Conservation (phyloP, 2,329 filamentous ascomycete species). For the Parascedosporium putredinis region DNA sequence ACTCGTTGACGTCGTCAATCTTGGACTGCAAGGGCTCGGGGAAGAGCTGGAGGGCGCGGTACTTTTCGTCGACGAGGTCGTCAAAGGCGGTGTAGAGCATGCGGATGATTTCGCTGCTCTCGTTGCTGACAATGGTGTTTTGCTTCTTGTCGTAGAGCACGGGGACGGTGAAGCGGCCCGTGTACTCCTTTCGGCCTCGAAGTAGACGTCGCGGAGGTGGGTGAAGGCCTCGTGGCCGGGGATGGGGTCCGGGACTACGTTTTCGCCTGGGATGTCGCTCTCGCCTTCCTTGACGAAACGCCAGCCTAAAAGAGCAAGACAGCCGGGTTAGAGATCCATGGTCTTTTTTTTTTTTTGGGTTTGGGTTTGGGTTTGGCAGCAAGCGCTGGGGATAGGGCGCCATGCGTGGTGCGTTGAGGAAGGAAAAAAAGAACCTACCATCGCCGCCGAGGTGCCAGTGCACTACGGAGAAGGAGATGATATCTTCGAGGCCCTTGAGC, state of each 20-base stretch:
- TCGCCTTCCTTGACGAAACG: constrained; percentile 62
- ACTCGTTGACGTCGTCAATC: constrained; percentile 70
- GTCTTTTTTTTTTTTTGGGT: background rate
- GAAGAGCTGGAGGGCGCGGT: constrained; percentile 54
- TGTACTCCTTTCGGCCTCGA: constrained; percentile 61
- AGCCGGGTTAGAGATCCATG: background rate
- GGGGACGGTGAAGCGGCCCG: constrained; percentile 77
- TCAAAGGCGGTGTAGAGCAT: constrained; percentile 84
- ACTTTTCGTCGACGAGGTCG: constrained; percentile 49
- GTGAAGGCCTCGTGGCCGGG: constrained; percentile 59
- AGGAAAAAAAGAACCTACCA: constrained; percentile 22
- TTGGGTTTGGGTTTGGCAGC: no score
- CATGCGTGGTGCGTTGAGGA: no score
- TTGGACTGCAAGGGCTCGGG: constrained; percentile 50
- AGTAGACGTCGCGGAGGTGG: constrained; percentile 71
- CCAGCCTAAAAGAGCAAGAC: constrained; percentile 49
- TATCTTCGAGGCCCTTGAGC: constrained; percentile 83
- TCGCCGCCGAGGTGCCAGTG: constrained; percentile 75
- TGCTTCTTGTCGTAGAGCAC: constrained; percentile 72
- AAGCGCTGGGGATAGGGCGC: no score
- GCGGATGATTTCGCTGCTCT: constrained; percentile 84
- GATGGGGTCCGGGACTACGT: constrained; percentile 57
- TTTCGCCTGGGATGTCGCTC: constrained; percentile 42
- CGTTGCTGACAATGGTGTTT: constrained; percentile 77
- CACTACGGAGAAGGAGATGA: constrained; percentile 70